These are phyloP conservation scores for Cytospora paraplurivora DNA, from an alignment of 2,329 filamentous ascomycete species.

Conservation along the genomic window DNA sequence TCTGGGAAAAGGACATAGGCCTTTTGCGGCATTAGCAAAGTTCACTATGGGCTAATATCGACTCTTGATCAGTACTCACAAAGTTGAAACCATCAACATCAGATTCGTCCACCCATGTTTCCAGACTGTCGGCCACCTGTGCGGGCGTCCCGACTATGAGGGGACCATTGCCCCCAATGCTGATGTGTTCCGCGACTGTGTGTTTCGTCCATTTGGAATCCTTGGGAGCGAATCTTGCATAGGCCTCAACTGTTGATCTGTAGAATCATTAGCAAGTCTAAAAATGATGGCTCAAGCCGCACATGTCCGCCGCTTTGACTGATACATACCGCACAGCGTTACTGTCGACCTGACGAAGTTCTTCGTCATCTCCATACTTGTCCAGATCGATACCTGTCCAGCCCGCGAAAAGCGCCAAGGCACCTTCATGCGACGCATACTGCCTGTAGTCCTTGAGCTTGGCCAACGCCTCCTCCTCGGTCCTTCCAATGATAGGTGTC, in stretches of 20 bases:
- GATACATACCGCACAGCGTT: constrained; percentile 42
- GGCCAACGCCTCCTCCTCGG: constrained; percentile 65
- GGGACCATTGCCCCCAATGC: constrained; percentile 67
- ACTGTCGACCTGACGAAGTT: constrained; percentile 44
- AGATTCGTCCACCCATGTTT: constrained; percentile 67
- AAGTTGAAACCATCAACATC: constrained; percentile 78
- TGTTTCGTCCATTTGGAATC: constrained; percentile 69
- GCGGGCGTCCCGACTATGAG: constrained; percentile 64
- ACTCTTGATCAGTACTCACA: constrained; percentile 35
- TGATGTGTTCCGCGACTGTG: constrained; percentile 68
- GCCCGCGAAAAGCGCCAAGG: constrained; percentile 70
- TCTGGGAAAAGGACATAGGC: constrained; percentile 52
- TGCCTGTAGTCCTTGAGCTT: constrained; percentile 64
- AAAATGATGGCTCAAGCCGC: no score
- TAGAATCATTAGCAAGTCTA: not conserved
- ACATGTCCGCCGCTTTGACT: not conserved
- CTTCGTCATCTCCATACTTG: constrained; percentile 44
- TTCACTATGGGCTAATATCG: not conserved
- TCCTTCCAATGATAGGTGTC: constrained; percentile 65
- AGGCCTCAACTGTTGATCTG: constrained; percentile 32
- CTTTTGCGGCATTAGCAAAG: constrained; percentile 34
- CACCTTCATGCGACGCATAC: constrained; percentile 64
- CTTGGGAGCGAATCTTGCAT: constrained; percentile 18
- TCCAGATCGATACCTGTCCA: constrained; percentile 64
- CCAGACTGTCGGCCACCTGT: constrained; percentile 67